phyloP scores from a whole-genome alignment of 495 filamentous ascomycete genomes.

The Aspergillus leporis region DNA sequence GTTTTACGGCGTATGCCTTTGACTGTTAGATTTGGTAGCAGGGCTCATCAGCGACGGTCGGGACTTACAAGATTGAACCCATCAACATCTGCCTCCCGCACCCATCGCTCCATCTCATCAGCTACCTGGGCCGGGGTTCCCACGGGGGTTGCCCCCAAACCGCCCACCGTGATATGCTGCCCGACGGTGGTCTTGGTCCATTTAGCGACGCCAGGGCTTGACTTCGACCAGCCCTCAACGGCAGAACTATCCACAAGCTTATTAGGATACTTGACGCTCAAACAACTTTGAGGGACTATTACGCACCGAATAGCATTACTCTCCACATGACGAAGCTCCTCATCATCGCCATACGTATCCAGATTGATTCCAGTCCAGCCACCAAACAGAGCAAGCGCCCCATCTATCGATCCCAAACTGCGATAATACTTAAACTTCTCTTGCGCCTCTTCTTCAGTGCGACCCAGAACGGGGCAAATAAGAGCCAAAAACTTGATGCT shows the following conservation, averaged over 20 bases:
- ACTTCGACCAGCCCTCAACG: conserved; percentile 50
- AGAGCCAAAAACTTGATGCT: conserved; percentile 56
- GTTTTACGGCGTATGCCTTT: conserved; percentile 60
- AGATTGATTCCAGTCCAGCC: conserved; percentile 61
- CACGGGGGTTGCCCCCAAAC: conserved; percentile 53
- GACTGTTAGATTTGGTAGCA: conserved; percentile 4
- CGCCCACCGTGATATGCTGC: conserved; percentile 63
- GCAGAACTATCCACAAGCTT: conserved; percentile 35
- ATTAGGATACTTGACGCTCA: neutral
- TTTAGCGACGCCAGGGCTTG: conserved; percentile 47
- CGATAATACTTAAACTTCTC: conserved; percentile 53
- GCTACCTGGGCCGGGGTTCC: conserved; percentile 60
- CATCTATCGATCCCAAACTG: conserved; percentile 52
- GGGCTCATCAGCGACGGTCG: neutral
- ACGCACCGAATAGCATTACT: conserved; percentile 62
- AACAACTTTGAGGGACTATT: neutral
- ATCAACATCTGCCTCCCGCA: conserved; percentile 61
- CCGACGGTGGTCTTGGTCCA: conserved; percentile 67
- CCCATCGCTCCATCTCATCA: conserved; percentile 61
- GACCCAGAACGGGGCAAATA: conserved; percentile 51
- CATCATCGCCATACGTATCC: conserved; percentile 52
- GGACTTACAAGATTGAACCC: conserved; percentile 60
- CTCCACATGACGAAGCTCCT: conserved; percentile 58
- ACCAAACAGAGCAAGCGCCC: conserved; percentile 57
- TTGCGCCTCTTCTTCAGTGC: conserved; percentile 54